Conservation (phyloP, 192 early-diverging fungal species). For the Physocladia obscura region DNA sequence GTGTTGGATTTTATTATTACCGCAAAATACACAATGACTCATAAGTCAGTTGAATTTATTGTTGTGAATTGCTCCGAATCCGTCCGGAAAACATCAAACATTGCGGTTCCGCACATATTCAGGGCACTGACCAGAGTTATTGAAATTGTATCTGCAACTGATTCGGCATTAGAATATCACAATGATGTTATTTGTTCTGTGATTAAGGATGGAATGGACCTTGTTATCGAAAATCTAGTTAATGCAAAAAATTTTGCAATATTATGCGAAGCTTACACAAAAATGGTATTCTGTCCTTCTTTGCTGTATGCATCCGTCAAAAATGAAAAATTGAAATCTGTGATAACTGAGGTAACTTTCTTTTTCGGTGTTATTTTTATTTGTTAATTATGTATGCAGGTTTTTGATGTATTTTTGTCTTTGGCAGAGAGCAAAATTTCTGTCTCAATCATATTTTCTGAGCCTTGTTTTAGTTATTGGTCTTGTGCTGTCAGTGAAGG, state of each 20-base stretch:
- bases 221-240: constrained; percentile 18
- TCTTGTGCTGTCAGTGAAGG: too few relatives aligned
- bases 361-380: background rate
- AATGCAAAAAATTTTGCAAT: constrained; percentile 24
- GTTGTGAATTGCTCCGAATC: constrained; percentile 20
- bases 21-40: background rate
- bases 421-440: background rate
- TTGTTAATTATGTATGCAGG: constrained; percentile 11
- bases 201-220: background rate
- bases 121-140: background rate
- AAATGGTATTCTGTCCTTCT: constrained; percentile 7
- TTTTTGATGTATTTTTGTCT: background rate
- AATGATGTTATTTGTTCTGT: background rate
- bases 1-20: too few relatives aligned
- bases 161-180: background rate
- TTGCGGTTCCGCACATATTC: constrained; percentile 11
- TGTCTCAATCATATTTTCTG: background rate
- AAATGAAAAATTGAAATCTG: too few relatives aligned
- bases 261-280: background rate
- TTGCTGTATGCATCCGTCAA: background rate
- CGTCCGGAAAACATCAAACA: constrained; percentile 21
- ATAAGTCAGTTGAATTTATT: background rate
- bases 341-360: too few relatives aligned
- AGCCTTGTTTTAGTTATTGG: constrained; percentile 6
- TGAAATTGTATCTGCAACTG: background rate